A percentile compares a stretch with the other conserved stretches of the same genome.
phyloP scores from a whole-genome alignment of 2,329 filamentous ascomycete genomes.

The Biscogniauxia sp. region DNA sequence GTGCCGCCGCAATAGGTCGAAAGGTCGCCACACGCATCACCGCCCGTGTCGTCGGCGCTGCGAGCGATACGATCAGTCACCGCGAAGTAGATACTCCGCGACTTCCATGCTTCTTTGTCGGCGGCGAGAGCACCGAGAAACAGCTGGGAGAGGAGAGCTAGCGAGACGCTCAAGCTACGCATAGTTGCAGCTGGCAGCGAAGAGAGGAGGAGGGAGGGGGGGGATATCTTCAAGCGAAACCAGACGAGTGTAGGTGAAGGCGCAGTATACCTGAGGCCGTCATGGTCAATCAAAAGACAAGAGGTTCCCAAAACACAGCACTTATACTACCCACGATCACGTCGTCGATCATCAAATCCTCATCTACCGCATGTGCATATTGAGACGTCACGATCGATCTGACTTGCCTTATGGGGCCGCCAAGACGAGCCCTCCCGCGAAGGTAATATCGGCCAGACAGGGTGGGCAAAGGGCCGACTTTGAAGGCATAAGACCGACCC shows the following conservation, averaged over 20 bases:
- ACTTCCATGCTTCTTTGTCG: conserved; percentile 46
- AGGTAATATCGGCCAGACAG: neutral
- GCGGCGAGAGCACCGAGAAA: conserved; percentile 26
- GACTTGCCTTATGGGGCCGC: neutral
- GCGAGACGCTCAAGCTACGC: conserved; percentile 9
- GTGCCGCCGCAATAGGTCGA: conserved; percentile 59
- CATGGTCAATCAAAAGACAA: neutral
- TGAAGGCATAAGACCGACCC: neutral
- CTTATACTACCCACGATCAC: neutral
- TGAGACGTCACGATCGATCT: neutral
- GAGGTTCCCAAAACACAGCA: neutral
- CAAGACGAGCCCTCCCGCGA: neutral
- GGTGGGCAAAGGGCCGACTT: neutral
- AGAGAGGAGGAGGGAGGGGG: no score
- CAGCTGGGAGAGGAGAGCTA: conserved; percentile 16
- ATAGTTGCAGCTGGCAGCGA: conserved; percentile 6
- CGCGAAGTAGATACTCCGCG: conserved; percentile 56
- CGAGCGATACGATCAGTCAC: conserved; percentile 56
- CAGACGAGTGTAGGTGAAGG: neutral
- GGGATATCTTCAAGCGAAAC: neutral
- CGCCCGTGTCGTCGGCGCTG: conserved; percentile 43
- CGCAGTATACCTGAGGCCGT: neutral
- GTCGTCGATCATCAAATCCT: conserved; percentile 1
- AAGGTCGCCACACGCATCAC: conserved; percentile 40
- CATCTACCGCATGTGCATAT: conserved; percentile 3